Conservation (phyloP, 78 protist species). For the Dictyostelium capitatum region DNA sequence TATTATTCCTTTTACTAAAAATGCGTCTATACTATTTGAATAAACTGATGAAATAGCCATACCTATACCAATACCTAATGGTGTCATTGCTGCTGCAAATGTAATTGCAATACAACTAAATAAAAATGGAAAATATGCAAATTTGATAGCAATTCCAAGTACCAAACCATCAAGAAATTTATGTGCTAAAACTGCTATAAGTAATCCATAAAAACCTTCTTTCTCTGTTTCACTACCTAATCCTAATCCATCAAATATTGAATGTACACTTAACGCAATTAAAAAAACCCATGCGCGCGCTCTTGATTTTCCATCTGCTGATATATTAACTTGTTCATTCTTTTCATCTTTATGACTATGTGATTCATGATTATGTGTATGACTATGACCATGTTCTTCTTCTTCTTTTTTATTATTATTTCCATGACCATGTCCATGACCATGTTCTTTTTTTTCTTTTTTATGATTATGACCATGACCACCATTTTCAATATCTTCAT, state of each 20-base stretch:
- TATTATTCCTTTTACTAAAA: conserved; percentile 37
- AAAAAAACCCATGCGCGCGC: conserved; percentile 43
- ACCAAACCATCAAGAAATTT: conserved; percentile 55
- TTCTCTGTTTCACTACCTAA: conserved; percentile 49
- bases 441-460: conserved; percentile 7
- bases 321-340: background rate
- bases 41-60: conserved; percentile 41
- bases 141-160: conserved; percentile 53
- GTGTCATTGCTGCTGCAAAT: conserved; percentile 75
- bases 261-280: conserved; percentile 44
- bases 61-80: conserved; percentile 75
- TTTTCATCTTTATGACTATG: background rate
- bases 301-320: background rate
- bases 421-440: background rate
- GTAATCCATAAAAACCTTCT: conserved; percentile 50
- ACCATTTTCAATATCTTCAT: background rate
- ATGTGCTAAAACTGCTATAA: conserved; percentile 70
- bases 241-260: conserved; percentile 66
- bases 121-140: conserved; percentile 20
- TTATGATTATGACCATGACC: background rate
- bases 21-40: background rate
- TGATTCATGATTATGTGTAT: background rate
- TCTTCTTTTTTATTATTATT: background rate
- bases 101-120: background rate
- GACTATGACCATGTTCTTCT: conserved; percentile 2